phyloP scores from a whole-genome alignment of 148 eudicot species.

The Polygonum aviculare region DNA sequence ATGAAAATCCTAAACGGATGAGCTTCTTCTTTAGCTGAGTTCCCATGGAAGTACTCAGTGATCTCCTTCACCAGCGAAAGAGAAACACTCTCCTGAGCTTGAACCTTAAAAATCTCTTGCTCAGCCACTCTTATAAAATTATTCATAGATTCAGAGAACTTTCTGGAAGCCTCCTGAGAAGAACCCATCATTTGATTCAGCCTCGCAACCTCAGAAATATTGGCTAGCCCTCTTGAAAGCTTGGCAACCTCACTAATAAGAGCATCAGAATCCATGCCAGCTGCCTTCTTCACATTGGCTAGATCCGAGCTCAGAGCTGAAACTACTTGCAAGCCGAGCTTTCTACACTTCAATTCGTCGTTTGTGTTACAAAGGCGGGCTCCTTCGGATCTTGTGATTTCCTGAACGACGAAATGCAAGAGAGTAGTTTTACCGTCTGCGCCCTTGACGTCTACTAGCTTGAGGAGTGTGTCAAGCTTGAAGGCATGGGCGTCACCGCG shows the following conservation, averaged over 20 bases:
- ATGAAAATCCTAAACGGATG: slow-evolving; percentile 89
- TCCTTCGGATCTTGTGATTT: slow-evolving; percentile 77
- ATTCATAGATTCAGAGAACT: slow-evolving; percentile 62
- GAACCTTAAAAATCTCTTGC: slow-evolving; percentile 62
- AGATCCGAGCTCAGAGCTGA: slow-evolving; percentile 71
- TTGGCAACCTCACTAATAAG: slow-evolving; percentile 60
- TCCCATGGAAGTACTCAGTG: slow-evolving; percentile 93
- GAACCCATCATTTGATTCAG: slow-evolving; percentile 27
- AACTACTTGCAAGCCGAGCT: slow-evolving; percentile 74
- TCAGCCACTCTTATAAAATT: slow-evolving; percentile 65
- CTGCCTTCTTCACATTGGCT: slow-evolving; percentile 76
- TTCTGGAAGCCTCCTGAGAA: slow-evolving; percentile 19
- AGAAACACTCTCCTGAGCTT: slow-evolving; percentile 81
- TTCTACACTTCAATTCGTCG: slow-evolving; percentile 69
- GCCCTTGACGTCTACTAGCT: slow-evolving; percentile 87
- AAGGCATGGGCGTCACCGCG: slow-evolving; percentile 96
- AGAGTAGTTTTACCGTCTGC: slow-evolving; percentile 95
- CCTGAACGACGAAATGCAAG: slow-evolving; percentile 91
- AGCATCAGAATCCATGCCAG: slow-evolving; percentile 85
- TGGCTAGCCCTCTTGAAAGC: slow-evolving; percentile 56
- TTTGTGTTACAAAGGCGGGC: slow-evolving; percentile 42
- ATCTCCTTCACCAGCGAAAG: slow-evolving; percentile 88
- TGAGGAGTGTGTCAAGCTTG: slow-evolving; percentile 93
- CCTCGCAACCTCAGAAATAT: slow-evolving; percentile 45
- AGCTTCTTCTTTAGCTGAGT: slow-evolving; percentile 96